A percentile compares a stretch with the other conserved stretches of the same genome.
Conservation (phyloP, 2,329 filamentous ascomycete genomes). For the Aspergillus oerlinghausenensis region DNA sequence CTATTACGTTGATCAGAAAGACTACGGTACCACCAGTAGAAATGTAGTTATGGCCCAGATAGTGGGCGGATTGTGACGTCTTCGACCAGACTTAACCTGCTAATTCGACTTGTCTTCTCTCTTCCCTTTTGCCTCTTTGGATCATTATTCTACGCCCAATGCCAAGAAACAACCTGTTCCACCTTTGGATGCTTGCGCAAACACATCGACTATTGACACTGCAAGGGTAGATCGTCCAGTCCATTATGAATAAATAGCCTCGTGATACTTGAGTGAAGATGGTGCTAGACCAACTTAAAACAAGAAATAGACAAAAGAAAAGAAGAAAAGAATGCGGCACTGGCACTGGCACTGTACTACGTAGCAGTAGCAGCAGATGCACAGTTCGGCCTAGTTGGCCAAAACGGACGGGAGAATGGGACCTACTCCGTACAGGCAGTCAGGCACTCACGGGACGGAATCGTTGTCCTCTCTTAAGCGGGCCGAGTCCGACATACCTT, state of each 20-base stretch:
- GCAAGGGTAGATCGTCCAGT: background rate
- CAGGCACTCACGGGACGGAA: background rate
- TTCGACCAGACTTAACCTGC: slow-evolving; percentile 7
- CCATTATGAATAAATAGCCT: background rate
- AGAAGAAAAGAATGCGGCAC: background rate
- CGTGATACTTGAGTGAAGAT: background rate
- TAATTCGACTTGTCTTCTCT: background rate
- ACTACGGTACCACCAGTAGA: too few relatives aligned
- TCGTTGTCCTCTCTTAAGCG: background rate
- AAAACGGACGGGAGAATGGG: background rate
- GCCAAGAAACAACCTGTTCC: background rate
- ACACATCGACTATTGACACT: background rate
- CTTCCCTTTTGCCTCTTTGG: background rate
- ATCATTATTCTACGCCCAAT: background rate
- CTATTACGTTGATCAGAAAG: too few relatives aligned
- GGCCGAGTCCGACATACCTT: background rate
- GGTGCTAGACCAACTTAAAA: background rate
- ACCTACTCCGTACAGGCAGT: background rate
- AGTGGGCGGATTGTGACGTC: slow-evolving; percentile 12
- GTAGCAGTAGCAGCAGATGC: background rate
- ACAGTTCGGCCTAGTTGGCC: background rate
- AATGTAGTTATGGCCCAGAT: background rate
- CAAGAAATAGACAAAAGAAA: background rate
- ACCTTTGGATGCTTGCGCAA: background rate
- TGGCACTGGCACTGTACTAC: background rate